Conservation (phyloP, 73 alveolate genomes). For the Stentor coeruleus region DNA sequence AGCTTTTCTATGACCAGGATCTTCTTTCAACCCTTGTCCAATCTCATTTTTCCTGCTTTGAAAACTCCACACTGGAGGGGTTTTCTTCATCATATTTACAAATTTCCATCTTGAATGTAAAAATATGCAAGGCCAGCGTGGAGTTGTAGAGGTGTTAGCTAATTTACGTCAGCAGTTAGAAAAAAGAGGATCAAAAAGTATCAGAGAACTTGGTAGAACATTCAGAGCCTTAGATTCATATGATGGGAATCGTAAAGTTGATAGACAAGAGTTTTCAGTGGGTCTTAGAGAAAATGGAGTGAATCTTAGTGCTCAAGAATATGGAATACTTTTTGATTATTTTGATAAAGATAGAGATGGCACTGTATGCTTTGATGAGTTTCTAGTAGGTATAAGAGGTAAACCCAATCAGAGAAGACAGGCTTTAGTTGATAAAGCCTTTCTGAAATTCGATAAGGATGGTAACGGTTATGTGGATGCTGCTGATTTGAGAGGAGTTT, state of each 20-base stretch:
- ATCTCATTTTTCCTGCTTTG: too few species aligned
- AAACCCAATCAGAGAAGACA: slow-evolving; percentile 84
- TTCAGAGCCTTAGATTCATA: slow-evolving; percentile 79
- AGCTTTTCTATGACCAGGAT: too few species aligned
- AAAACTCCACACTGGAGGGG: too few species aligned
- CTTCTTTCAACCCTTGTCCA: neutral
- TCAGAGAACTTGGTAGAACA: slow-evolving; percentile 78
- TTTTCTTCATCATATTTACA: neutral
- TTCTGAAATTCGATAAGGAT: slow-evolving; percentile 88
- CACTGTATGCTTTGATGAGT: slow-evolving; percentile 81
- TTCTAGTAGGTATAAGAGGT: slow-evolving; percentile 87
- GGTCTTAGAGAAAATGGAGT: slow-evolving; percentile 88
- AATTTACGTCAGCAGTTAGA: slow-evolving; percentile 40
- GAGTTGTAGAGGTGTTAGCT: slow-evolving; percentile 43
- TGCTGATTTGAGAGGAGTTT: slow-evolving; percentile 87
- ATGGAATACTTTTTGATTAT: slow-evolving; percentile 62
- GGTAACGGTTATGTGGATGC: slow-evolving; percentile 84
- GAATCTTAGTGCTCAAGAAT: slow-evolving; percentile 75
- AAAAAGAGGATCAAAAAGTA: slow-evolving; percentile 71
- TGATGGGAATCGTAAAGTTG: slow-evolving; percentile 87
- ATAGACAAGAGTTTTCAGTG: slow-evolving; percentile 82
- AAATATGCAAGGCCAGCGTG: slow-evolving; percentile 20
- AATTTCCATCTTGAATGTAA: neutral
- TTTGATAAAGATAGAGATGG: slow-evolving; percentile 84
- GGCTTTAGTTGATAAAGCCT: slow-evolving; percentile 86